Percentiles rank a stretch among this genome's conserved stretches.
phyloP scores from a whole-genome alignment of 768 basidiomycete species.

The Naganishia antarctica region DNA sequence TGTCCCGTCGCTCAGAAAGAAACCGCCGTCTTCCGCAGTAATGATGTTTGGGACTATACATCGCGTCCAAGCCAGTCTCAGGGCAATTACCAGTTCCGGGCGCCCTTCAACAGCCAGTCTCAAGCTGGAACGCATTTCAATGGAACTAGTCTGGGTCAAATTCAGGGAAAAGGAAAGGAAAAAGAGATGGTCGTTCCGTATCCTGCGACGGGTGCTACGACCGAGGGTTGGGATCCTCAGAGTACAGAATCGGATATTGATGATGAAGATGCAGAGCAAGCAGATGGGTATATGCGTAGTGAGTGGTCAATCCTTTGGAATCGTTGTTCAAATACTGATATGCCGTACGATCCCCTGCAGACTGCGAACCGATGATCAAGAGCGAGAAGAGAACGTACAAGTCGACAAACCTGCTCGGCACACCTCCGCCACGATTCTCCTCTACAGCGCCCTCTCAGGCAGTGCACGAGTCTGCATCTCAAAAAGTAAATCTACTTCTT shows the following conservation, averaged over 20 bases:
- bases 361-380: constrained; percentile 8
- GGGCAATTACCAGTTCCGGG: background rate
- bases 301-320: no score
- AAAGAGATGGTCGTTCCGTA: background rate
- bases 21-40: background rate
- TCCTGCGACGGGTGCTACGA: background rate
- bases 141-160: background rate
- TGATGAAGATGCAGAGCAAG: background rate
- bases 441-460: background rate
- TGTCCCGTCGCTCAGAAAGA: background rate
- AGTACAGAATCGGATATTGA: background rate
- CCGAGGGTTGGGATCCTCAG: background rate
- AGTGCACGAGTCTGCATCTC: background rate
- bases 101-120: background rate
- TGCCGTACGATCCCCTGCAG: no score
- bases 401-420: constrained; percentile 10
- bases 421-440: background rate
- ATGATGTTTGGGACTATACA: background rate
- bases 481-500: background rate
- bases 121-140: no score
- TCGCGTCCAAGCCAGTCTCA: background rate
- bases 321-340: no score
- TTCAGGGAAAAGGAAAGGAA: background rate
- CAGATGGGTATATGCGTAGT: constrained; percentile 17
- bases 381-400: constrained; percentile 2